phyloP scores from a whole-genome alignment of 2,329 filamentous ascomycete genomes.

The Microsporum ferrugineum region DNA sequence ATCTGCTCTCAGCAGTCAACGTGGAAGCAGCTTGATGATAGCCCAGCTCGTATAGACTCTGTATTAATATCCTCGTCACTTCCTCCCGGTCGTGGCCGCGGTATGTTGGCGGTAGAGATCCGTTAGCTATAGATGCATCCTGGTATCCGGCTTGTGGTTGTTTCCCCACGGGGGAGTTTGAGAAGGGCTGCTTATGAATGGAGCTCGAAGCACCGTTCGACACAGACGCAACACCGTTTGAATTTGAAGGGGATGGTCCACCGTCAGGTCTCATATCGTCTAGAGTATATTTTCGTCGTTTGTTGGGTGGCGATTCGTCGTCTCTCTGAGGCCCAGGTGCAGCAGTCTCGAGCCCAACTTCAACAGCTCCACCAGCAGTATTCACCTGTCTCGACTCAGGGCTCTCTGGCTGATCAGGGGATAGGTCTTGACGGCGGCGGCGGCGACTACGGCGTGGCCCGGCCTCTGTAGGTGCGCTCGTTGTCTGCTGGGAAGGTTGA shows the following conservation, averaged over 20 bases:
- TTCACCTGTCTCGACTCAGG: constrained; percentile 16
- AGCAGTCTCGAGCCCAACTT: constrained; percentile 10
- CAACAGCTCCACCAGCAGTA: constrained; percentile 18
- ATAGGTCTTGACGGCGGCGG: constrained; percentile 23
- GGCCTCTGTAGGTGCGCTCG: background rate
- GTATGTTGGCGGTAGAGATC: constrained; percentile 41
- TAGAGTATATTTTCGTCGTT: constrained; percentile 47
- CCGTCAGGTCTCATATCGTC: constrained; percentile 54
- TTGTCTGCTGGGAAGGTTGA: background rate
- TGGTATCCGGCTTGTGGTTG: constrained; percentile 8
- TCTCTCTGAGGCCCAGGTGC: constrained; percentile 17
- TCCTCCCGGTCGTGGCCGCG: constrained; percentile 85
- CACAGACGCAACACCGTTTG: constrained; percentile 46
- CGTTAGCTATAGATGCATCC: background rate
- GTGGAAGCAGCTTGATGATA: constrained; percentile 65
- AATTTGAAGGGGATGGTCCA: constrained; percentile 30
- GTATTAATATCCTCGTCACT: constrained; percentile 82
- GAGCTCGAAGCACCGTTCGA: constrained; percentile 45
- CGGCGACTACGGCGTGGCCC: constrained; percentile 15
- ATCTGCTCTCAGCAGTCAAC: constrained; percentile 72
- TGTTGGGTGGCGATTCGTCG: constrained; percentile 33
- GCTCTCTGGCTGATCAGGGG: constrained; percentile 19
- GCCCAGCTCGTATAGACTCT: constrained; percentile 78
- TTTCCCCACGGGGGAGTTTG: constrained; percentile 46
- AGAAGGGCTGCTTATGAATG: constrained; percentile 39